Conservation (phyloP, 164 flowering plant species). For the Umbellularia californica region DNA sequence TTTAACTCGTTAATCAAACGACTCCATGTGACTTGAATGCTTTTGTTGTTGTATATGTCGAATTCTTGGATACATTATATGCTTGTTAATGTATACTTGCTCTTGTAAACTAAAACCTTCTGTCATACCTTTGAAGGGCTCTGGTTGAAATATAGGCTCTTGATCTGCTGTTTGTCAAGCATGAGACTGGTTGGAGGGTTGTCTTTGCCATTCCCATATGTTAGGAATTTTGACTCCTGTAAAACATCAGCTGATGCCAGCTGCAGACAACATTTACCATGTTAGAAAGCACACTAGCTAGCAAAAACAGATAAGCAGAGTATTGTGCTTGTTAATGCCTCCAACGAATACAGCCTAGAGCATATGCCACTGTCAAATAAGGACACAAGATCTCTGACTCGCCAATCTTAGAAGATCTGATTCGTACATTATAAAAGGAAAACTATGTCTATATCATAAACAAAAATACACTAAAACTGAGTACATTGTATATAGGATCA, state of each 20-base stretch:
- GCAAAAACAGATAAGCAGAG: no score
- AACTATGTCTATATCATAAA: no score
- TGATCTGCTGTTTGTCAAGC: slow-evolving; percentile 83
- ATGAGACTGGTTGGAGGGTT: slow-evolving; percentile 82
- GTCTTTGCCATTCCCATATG: slow-evolving; percentile 83
- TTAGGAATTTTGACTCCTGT: slow-evolving; percentile 67
- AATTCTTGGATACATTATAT: background rate
- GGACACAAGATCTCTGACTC: no score
- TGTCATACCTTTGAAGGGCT: slow-evolving; percentile 74
- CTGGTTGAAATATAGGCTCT: slow-evolving; percentile 83
- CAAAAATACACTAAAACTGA: no score
- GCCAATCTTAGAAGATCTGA: no score
- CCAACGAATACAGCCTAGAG: no score
- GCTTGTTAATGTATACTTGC: background rate
- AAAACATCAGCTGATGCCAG: slow-evolving; percentile 77
- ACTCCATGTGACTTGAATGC: background rate
- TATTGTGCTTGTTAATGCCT: background rate
- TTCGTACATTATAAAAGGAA: no score
- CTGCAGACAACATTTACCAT: slow-evolving; percentile 36
- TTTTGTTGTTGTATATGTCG: background rate
- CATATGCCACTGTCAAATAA: no score
- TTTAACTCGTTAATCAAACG: background rate
- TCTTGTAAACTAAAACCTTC: background rate
- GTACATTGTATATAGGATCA: no score
- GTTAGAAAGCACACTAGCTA: slow-evolving; percentile 10